Percentiles rank a stretch among this genome's conserved stretches.
These are phyloP conservation scores for Xerocomellus chrysenteron DNA, from an alignment of 768 basidiomycete genomes.

Conservation along the genomic window DNA sequence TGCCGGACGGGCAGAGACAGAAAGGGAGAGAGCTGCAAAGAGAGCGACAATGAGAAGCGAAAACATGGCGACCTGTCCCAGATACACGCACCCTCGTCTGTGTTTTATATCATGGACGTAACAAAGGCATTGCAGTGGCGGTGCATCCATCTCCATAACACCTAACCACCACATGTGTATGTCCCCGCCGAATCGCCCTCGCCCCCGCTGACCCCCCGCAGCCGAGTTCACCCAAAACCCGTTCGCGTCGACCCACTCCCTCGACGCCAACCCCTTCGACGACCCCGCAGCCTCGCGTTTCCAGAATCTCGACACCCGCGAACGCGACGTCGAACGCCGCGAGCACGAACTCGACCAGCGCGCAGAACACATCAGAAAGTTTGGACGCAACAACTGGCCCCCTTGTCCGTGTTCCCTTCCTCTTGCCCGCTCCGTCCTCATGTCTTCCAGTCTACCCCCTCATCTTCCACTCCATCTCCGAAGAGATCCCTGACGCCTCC, in stretches of 20 bases:
- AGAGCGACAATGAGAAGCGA: slow-evolving; percentile 42
- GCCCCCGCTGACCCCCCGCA: slow-evolving; percentile 5
- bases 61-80: slow-evolving; percentile 26
- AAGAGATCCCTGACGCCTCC: slow-evolving; percentile 84
- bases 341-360: slow-evolving; percentile 72
- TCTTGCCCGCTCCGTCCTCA: slow-evolving; percentile 16
- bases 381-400: slow-evolving; percentile 94
- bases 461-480: slow-evolving; percentile 89
- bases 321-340: slow-evolving; percentile 77
- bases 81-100: background rate
- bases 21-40: slow-evolving; percentile 61
- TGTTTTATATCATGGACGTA: background rate
- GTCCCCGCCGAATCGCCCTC: background rate
- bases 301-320: slow-evolving; percentile 73
- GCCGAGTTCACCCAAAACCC: slow-evolving; percentile 61
- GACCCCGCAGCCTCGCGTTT: slow-evolving; percentile 62
- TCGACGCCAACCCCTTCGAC: slow-evolving; percentile 88
- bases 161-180: slow-evolving; percentile 23
- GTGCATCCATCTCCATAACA: background rate
- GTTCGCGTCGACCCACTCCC: slow-evolving; percentile 80
- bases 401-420: slow-evolving; percentile 55
- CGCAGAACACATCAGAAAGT: slow-evolving; percentile 64
- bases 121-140: background rate
- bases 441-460: slow-evolving; percentile 77
- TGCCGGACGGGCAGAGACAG: slow-evolving; percentile 39